Conservation (phyloP, 1,284 basidiomycete genomes). For the Cutaneotrichosporon sp. region DNA sequence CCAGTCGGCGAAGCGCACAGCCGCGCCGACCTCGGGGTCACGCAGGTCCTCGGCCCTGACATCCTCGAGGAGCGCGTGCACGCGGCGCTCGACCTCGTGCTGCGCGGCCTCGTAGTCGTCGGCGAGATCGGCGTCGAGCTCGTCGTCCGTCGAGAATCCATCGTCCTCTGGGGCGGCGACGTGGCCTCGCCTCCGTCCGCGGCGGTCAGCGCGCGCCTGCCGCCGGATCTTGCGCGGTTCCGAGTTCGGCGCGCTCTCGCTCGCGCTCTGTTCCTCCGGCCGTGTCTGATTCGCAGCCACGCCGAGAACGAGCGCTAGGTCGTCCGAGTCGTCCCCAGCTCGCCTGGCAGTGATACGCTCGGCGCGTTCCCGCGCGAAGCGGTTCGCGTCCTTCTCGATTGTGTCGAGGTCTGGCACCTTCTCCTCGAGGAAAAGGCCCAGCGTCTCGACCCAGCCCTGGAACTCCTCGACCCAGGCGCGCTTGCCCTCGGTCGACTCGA, state of each 20-base stretch:
- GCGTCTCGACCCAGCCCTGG: slow-evolving; percentile 79
- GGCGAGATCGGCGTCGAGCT: slow-evolving; percentile 64
- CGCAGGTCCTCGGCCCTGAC: slow-evolving; percentile 84
- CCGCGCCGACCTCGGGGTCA: slow-evolving; percentile 73
- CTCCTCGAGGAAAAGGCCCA: slow-evolving; percentile 86
- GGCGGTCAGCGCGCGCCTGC: slow-evolving; percentile 55
- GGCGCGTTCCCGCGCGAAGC: slow-evolving; percentile 71
- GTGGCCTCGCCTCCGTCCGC: slow-evolving; percentile 57
- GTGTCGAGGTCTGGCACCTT: slow-evolving; percentile 78
- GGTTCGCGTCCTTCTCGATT: slow-evolving; percentile 77
- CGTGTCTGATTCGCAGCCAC: slow-evolving; percentile 46
- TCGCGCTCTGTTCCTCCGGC: slow-evolving; percentile 28
- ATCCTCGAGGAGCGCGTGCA: slow-evolving; percentile 66
- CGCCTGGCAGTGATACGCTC: slow-evolving; percentile 70
- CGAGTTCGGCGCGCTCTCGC: slow-evolving; percentile 53
- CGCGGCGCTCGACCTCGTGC: slow-evolving; percentile 60
- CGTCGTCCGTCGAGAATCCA: slow-evolving; percentile 82
- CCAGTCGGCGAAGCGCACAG: slow-evolving; percentile 76
- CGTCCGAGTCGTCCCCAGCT: slow-evolving; percentile 74
- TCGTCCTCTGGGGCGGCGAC: slow-evolving; percentile 51
- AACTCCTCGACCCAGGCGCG: slow-evolving; percentile 84
- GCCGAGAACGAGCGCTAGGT: slow-evolving; percentile 74
- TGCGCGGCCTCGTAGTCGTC: slow-evolving; percentile 71
- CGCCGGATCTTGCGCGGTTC: slow-evolving; percentile 61
- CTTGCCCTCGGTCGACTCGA: slow-evolving; percentile 76